Conservation (phyloP, 73 alveolate species). For the Paramecium biaurelia region DNA sequence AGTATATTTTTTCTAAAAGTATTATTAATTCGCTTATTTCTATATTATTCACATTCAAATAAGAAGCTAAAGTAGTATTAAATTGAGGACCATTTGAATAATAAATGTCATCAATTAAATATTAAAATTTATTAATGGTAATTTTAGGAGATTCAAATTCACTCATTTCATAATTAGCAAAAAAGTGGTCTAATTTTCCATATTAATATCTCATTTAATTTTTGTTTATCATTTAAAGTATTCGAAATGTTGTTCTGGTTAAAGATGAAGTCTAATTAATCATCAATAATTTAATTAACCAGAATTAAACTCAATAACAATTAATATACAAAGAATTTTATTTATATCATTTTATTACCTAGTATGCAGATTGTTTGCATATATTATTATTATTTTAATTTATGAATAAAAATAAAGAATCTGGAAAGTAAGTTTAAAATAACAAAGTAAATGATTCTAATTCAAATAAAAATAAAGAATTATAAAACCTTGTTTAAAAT, state of each 20-base stretch:
- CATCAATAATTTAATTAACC: not conserved
- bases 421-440: not conserved
- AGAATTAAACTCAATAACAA: not conserved
- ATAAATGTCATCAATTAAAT: not conserved
- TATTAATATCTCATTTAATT: not conserved
- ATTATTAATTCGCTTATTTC: not conserved
- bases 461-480: constrained; percentile 3
- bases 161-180: not conserved
- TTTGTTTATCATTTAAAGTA: not conserved
- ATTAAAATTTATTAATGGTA: not conserved
- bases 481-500: not conserved
- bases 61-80: not conserved
- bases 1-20: not conserved
- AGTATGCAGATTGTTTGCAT: not conserved
- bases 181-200: not conserved
- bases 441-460: not conserved
- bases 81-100: not conserved
- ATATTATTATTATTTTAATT: not conserved
- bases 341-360: not conserved
- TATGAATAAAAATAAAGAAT: constrained; percentile 16
- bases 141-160: not conserved
- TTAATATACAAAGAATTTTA: not conserved
- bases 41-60: not conserved
- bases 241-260: not conserved
- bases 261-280: not conserved